Conservation (phyloP, 2,329 filamentous ascomycete genomes). For the Trichoderma asperellum region DNA sequence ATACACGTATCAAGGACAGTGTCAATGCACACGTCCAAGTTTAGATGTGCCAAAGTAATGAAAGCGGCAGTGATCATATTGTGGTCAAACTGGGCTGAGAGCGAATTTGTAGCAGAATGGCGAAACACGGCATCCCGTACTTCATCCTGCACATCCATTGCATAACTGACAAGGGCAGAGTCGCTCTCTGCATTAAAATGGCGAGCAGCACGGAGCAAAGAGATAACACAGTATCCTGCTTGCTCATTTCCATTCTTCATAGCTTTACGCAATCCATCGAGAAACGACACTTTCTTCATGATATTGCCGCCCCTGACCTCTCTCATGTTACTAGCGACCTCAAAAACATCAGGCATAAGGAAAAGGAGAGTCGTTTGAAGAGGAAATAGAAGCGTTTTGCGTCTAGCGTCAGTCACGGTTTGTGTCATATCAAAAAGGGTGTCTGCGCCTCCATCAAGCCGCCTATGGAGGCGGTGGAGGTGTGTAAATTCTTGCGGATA, state of each 20-base stretch:
- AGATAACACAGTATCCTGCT: conserved; percentile 68
- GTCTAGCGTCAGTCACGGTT: conserved; percentile 61
- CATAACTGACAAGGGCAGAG: conserved; percentile 66
- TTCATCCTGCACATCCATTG: conserved; percentile 71
- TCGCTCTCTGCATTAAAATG: conserved; percentile 68
- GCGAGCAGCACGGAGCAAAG: conserved; percentile 63
- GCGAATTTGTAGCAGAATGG: conserved; percentile 49
- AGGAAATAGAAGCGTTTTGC: conserved; percentile 61
- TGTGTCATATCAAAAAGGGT: conserved; percentile 72
- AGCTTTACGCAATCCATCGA: conserved; percentile 66
- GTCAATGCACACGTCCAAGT: conserved; percentile 61
- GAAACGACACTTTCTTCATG: conserved; percentile 67
- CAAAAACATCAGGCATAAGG: conserved; percentile 69
- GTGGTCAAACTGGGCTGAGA: conserved; percentile 58
- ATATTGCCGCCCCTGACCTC: conserved; percentile 65
- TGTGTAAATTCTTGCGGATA: conserved; percentile 67
- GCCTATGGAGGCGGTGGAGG: conserved; percentile 62
- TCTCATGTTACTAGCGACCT: conserved; percentile 68
- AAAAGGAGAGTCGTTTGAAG: conserved; percentile 66
- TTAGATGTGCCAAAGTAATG: conserved; percentile 65
- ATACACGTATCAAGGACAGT: conserved; percentile 62
- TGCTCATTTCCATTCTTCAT: conserved; percentile 67
- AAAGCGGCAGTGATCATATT: conserved; percentile 69
- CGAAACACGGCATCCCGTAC: conserved; percentile 68
- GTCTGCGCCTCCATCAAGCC: conserved; percentile 67